Evolutionary conservation across 805 yeast genomes (phyloP).

Genomic region (Yueomyces sp.): DNA sequence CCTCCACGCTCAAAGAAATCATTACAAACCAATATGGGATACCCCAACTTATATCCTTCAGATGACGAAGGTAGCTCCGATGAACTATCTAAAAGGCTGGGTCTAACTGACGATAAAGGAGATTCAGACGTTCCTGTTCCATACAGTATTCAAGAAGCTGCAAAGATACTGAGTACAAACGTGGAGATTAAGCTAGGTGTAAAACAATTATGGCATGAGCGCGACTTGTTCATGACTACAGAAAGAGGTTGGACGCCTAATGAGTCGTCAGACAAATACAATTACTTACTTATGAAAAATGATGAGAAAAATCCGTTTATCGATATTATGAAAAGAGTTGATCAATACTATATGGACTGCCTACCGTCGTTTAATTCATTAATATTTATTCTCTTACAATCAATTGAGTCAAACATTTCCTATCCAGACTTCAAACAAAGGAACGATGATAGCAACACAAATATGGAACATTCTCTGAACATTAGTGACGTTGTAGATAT

Average conservation of each 20-base stretch:
- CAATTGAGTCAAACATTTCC: constrained; percentile 39
- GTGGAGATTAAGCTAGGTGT: constrained; percentile 55
- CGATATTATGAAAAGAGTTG: constrained; percentile 37
- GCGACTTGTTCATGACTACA: constrained; percentile 55
- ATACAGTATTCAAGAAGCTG: constrained; percentile 66
- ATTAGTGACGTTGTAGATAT: background rate
- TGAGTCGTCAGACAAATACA: constrained; percentile 17
- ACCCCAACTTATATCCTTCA: constrained; percentile 54
- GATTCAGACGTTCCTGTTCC: constrained; percentile 34
- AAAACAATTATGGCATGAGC: constrained; percentile 57
- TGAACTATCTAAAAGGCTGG: constrained; percentile 6
- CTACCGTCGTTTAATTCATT: constrained; percentile 49
- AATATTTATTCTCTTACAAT: constrained; percentile 48
- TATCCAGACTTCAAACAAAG: constrained; percentile 14
- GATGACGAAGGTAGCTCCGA: constrained; percentile 24
- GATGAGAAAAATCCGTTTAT: constrained; percentile 17
- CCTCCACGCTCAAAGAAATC: constrained; percentile 30
- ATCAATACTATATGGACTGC: constrained; percentile 39
- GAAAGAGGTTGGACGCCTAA: constrained; percentile 48
- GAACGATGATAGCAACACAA: constrained; percentile 2
- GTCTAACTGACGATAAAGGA: background rate
- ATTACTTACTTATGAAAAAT: constrained; percentile 11
- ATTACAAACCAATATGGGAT: constrained; percentile 52
- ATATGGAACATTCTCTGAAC: background rate
- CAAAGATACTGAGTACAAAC: constrained; percentile 47